Percentiles rank a stretch among this genome's conserved stretches.
Evolutionary conservation across 2,329 filamentous ascomycete genomes (phyloP).

Genomic region (Aspergillus chevalieri): DNA sequence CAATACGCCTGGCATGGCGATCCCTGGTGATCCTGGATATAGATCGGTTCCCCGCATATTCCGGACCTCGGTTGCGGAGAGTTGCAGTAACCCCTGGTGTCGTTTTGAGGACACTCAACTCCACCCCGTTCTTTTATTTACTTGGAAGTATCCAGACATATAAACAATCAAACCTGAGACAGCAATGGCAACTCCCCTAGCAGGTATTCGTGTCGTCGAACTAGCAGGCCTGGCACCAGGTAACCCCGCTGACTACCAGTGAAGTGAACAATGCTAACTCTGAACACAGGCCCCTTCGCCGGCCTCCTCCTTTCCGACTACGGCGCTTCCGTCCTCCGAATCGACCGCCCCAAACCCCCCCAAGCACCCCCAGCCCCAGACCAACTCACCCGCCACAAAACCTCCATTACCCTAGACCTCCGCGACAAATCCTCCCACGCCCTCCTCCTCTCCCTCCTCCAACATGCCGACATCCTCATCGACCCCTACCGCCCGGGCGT

Average conservation of each 20-base stretch:
- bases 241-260: constrained; percentile 22
- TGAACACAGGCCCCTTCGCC: constrained; percentile 68
- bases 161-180: not conserved
- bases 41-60: constrained; percentile 15
- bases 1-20: not conserved
- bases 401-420: constrained; percentile 72
- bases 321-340: constrained; percentile 77
- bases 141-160: not conserved
- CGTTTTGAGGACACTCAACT: not conserved
- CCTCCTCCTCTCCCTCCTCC: constrained; percentile 61
- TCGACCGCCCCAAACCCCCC: constrained; percentile 59
- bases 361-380: constrained; percentile 49
- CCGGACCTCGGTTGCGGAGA: constrained; percentile 19
- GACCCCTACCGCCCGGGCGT: constrained; percentile 92
- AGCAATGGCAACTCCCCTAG: constrained; percentile 47
- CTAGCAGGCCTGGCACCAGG: constrained; percentile 62
- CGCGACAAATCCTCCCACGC: constrained; percentile 59
- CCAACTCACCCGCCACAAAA: constrained; percentile 72
- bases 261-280: constrained; percentile 3
- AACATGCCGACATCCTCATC: constrained; percentile 69
- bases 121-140: too few relatives aligned
- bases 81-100: not conserved
- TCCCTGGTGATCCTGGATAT: not conserved
- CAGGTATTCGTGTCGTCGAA: constrained; percentile 58
- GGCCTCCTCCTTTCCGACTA: constrained; percentile 85